Percentiles rank a stretch among this genome's conserved stretches.
These are phyloP conservation scores for Pythium oligandrum DNA, from an alignment of 352 stramenopile genomes.

Conservation along the genomic window DNA sequence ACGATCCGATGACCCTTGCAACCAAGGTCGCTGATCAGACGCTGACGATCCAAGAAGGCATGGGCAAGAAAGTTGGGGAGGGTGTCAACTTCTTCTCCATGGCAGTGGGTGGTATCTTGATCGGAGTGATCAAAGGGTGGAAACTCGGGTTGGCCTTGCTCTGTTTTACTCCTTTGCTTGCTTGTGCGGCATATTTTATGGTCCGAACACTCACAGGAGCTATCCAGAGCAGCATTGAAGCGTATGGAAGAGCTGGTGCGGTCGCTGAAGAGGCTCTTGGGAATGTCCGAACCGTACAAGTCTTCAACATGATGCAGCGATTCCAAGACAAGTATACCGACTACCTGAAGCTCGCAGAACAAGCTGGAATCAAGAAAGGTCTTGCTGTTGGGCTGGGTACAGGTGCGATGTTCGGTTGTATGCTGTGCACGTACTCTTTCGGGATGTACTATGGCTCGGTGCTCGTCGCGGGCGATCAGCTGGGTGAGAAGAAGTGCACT, in stretches of 20 bases:
- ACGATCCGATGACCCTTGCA: conserved; percentile 18
- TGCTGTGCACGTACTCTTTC: conserved; percentile 25
- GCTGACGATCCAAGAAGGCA: conserved; percentile 23
- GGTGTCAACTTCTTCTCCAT: conserved; percentile 26
- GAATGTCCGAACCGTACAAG: conserved; percentile 27
- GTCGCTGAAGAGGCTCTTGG: conserved; percentile 26
- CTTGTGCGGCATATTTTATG: conserved; percentile 10
- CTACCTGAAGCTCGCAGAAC: conserved; percentile 10
- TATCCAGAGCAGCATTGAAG: conserved; percentile 11
- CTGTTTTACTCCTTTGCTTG: conserved; percentile 25
- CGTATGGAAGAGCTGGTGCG: conserved; percentile 21
- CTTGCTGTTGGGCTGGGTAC: conserved; percentile 17
- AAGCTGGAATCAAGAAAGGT: conserved; percentile 15
- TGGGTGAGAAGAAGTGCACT: conserved; percentile 6
- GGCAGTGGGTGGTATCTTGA: conserved; percentile 27
- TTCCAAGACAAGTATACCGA: conserved; percentile 19
- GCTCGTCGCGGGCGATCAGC: conserved; percentile 13
- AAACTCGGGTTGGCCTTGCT: conserved; percentile 32
- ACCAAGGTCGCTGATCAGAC: conserved; percentile 17
- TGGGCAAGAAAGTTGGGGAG: conserved; percentile 23
- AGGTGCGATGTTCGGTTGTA: conserved; percentile 22
- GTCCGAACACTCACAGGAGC: conserved; percentile 4
- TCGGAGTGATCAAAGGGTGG: conserved; percentile 32
- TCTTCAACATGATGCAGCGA: conserved; percentile 19
- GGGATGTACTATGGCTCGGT: conserved; percentile 41